Evolutionary conservation across 768 basidiomycete genomes (phyloP).

Genomic region (Gymnopilus junonius): DNA sequence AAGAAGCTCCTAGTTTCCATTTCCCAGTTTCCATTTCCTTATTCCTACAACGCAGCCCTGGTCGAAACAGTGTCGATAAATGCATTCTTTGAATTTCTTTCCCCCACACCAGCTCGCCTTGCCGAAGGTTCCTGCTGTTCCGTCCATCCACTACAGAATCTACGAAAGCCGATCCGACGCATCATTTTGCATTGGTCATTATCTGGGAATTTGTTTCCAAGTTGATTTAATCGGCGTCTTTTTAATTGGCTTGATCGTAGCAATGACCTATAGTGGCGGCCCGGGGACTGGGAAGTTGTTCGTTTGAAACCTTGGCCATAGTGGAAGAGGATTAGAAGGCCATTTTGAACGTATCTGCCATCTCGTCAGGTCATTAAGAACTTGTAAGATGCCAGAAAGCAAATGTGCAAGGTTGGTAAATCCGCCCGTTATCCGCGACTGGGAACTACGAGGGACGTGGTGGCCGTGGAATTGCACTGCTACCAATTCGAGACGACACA

Average conservation of each 20-base stretch:
- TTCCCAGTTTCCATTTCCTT: too few relatives aligned
- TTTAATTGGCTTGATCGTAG: not conserved
- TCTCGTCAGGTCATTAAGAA: not conserved
- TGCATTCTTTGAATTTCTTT: too few relatives aligned
- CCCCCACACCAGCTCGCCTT: too few relatives aligned
- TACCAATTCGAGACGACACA: constrained; percentile 12
- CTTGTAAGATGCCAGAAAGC: not conserved
- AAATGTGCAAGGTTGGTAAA: not conserved
- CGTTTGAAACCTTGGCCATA: not conserved
- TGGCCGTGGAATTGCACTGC: constrained; percentile 4
- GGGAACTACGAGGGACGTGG: constrained; percentile 9
- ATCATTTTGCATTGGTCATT: too few relatives aligned
- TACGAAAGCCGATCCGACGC: too few relatives aligned
- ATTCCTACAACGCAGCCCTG: too few relatives aligned
- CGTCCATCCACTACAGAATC: too few relatives aligned
- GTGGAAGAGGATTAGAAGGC: not conserved
- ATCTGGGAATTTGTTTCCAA: too few relatives aligned
- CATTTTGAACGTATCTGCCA: not conserved
- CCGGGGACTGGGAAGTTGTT: not conserved
- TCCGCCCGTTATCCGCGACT: too few relatives aligned
- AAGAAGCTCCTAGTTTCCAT: too few relatives aligned
- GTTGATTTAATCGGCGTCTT: not conserved
- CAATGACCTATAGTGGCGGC: not conserved
- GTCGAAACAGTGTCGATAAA: too few relatives aligned
- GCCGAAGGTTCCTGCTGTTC: too few relatives aligned